Evolutionary conservation across 371 early-diverging fungal species (phyloP).

Genomic region (Zychaea mexicana): DNA sequence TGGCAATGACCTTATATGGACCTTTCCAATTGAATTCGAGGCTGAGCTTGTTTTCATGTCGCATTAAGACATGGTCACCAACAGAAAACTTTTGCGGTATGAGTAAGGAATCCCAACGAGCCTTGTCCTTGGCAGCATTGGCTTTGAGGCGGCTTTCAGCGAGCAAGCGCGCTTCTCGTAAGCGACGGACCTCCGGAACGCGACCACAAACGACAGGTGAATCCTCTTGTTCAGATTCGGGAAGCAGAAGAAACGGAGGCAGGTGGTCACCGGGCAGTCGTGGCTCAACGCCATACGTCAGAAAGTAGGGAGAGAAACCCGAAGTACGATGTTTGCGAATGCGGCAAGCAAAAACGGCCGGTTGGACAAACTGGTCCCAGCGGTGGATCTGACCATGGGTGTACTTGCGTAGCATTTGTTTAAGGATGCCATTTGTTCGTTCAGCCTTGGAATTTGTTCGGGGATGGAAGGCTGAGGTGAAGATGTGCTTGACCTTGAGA

Average conservation of each 20-base stretch:
- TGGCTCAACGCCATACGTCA: slow-evolving; percentile 2
- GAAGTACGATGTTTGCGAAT: slow-evolving; percentile 12
- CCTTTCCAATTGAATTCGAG: no score
- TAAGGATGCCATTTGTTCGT: slow-evolving; percentile 14
- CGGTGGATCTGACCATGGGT: neutral
- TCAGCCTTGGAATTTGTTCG: slow-evolving; percentile 29
- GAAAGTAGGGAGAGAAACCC: slow-evolving; percentile 15
- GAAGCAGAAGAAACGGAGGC: neutral
- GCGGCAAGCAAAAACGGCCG: slow-evolving; percentile 22
- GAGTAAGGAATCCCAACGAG: no score
- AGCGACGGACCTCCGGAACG: no score
- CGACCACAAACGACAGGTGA: neutral
- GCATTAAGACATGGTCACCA: no score
- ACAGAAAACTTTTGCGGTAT: no score
- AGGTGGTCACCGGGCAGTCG: slow-evolving; percentile 1
- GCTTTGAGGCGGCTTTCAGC: no score
- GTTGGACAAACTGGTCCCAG: slow-evolving; percentile 12
- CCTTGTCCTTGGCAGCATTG: no score
- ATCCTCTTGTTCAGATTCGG: neutral
- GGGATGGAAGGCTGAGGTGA: slow-evolving; percentile 25
- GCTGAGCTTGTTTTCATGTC: no score
- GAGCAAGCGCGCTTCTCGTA: no score
- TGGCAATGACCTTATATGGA: no score
- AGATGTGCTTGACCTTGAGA: slow-evolving; percentile 12
- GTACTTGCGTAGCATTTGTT: slow-evolving; percentile 8